A percentile compares a stretch with the other conserved stretches of the same genome.
phyloP scores from a whole-genome alignment of 495 filamentous ascomycete genomes.

The Parachaetomium inaequale region DNA sequence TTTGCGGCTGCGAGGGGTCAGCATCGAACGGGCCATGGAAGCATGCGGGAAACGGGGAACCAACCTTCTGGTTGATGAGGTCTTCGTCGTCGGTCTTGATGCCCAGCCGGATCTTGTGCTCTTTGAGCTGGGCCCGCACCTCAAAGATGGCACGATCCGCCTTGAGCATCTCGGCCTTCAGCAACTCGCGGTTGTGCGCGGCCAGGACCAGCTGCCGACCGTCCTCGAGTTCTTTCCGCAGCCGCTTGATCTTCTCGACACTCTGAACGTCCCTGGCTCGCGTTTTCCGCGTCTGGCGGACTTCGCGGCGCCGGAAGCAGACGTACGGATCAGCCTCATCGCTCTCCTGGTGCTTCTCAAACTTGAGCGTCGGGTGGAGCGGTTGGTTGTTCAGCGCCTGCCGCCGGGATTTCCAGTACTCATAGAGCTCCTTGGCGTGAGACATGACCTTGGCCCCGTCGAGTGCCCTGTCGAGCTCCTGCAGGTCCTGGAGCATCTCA shows the following conservation, averaged over 20 bases:
- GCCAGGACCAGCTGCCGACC: constrained; percentile 74
- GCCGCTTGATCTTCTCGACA: constrained; percentile 85
- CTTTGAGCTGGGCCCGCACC: constrained; percentile 72
- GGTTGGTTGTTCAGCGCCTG: constrained; percentile 60
- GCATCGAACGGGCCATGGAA: constrained; percentile 31
- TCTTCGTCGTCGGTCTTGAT: constrained; percentile 95
- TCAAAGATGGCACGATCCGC: constrained; percentile 74
- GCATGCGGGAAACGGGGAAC: constrained; percentile 21
- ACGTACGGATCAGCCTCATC: constrained; percentile 97
- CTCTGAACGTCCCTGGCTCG: constrained; percentile 89
- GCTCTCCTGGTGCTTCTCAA: constrained; percentile 86
- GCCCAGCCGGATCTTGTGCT: constrained; percentile 79
- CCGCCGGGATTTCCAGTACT: constrained; percentile 80
- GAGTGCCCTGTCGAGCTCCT: constrained; percentile 61
- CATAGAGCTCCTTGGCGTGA: constrained; percentile 84
- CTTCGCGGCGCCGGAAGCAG: constrained; percentile 94
- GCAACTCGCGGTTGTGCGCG: constrained; percentile 71
- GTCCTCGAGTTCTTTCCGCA: constrained; percentile 89
- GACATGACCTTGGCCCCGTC: constrained; percentile 59
- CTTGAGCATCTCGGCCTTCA: constrained; percentile 70
- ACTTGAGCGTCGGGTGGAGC: constrained; percentile 77
- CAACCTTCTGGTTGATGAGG: constrained; percentile 87
- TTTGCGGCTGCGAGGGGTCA: constrained; percentile 54
- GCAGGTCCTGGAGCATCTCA: constrained; percentile 73
- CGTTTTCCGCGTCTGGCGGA: constrained; percentile 91